These are phyloP conservation scores for Iris macrosiphon DNA, from an alignment of 106 monocot species.

Conservation along the genomic window DNA sequence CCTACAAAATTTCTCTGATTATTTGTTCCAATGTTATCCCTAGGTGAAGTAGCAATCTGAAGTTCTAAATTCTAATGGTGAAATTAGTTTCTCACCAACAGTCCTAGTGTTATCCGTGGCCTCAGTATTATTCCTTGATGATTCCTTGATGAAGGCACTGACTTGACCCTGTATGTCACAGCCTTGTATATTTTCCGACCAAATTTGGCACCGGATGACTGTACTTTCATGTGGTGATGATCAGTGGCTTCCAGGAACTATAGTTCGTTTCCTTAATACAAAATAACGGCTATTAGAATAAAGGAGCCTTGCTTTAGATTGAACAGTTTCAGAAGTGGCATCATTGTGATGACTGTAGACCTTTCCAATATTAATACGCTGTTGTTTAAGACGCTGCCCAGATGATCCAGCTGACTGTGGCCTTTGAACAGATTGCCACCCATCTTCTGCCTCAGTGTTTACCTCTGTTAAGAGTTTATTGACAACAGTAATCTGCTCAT, in stretches of 20 bases:
- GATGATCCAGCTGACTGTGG: constrained; percentile 58
- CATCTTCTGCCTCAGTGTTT: constrained; percentile 63
- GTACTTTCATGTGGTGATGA: constrained; percentile 46
- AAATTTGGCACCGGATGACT: constrained; percentile 44
- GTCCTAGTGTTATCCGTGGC: constrained; percentile 13
- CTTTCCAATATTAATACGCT: constrained; percentile 37
- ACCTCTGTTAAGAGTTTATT: constrained; percentile 20
- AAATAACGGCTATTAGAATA: constrained; percentile 69
- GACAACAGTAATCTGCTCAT: constrained; percentile 18
- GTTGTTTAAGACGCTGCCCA: constrained; percentile 46
- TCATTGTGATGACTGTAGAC: constrained; percentile 37
- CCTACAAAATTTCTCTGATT: constrained; percentile 16
- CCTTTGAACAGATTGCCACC: constrained; percentile 97
- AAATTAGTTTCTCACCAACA: constrained; percentile 22
- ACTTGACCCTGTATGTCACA: constrained; percentile 81
- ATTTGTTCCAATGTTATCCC: constrained; percentile 9
- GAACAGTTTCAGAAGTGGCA: constrained; percentile 21
- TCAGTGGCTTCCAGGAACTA: constrained; percentile 49
- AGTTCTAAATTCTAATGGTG: constrained; percentile 21
- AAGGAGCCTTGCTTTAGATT: constrained; percentile 49
- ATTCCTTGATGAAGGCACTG: constrained; percentile 42
- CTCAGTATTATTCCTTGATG: constrained; percentile 18
- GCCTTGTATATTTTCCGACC: constrained; percentile 67
- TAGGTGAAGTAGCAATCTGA: constrained; percentile 8
- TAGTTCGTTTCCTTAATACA: constrained; percentile 65